Evolutionary conservation across 805 yeast genomes (phyloP).

Genomic region (Maudiozyma barnettii): DNA sequence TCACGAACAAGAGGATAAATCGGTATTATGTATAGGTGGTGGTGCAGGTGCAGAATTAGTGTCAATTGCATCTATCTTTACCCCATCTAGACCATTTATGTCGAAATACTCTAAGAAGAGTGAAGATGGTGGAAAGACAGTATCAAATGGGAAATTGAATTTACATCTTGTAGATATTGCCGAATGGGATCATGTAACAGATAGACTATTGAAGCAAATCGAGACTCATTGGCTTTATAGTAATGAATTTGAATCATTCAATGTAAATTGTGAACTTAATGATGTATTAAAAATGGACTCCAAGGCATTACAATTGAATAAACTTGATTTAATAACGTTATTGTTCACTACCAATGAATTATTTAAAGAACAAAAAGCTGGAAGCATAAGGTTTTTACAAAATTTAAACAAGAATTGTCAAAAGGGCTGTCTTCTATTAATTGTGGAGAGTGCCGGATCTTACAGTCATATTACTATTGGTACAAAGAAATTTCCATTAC

Average conservation of each 20-base stretch:
- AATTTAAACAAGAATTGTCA: slow-evolving; percentile 41
- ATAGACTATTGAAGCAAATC: slow-evolving; percentile 36
- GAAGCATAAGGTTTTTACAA: slow-evolving; percentile 51
- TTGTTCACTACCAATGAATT: slow-evolving; percentile 84
- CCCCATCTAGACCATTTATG: slow-evolving; percentile 25
- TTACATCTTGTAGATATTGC: slow-evolving; percentile 67
- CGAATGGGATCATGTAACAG: slow-evolving; percentile 56
- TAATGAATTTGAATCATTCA: slow-evolving; percentile 24
- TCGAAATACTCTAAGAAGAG: slow-evolving; percentile 10
- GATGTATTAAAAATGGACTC: slow-evolving; percentile 32
- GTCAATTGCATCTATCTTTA: slow-evolving; percentile 49
- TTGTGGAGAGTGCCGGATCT: slow-evolving; percentile 85
- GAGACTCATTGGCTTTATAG: slow-evolving; percentile 43
- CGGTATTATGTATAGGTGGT: slow-evolving; percentile 66
- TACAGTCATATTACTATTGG: slow-evolving; percentile 76
- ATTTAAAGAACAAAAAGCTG: slow-evolving; percentile 56
- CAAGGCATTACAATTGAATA: slow-evolving; percentile 17
- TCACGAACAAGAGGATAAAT: slow-evolving; percentile 12
- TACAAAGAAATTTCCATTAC: slow-evolving; percentile 68
- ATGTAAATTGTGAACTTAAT: slow-evolving; percentile 26
- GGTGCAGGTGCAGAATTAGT: slow-evolving; percentile 84
- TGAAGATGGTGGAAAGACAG: not conserved
- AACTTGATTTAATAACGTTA: slow-evolving; percentile 50
- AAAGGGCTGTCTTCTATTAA: slow-evolving; percentile 49
- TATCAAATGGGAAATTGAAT: slow-evolving; percentile 22